phyloP scores from a whole-genome alignment of 805 yeast genomes.

The Maudiozyma serrabonitensis region DNA sequence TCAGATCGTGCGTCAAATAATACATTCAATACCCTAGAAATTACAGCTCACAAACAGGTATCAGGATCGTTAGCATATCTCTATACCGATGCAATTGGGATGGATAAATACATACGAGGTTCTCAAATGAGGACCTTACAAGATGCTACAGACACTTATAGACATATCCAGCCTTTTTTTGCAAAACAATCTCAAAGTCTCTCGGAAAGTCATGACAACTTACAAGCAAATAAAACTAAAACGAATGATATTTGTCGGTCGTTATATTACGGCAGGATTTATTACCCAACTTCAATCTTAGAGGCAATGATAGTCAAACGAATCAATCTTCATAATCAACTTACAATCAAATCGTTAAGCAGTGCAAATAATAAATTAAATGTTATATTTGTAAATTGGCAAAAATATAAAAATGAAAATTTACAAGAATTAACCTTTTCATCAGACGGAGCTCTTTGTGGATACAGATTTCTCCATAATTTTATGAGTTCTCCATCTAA shows the following conservation, averaged over 20 bases:
- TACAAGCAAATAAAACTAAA: too few species aligned
- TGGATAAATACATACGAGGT: slow-evolving; percentile 39
- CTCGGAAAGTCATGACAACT: not conserved
- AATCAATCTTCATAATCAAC: slow-evolving; percentile 48
- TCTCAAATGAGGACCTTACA: slow-evolving; percentile 48
- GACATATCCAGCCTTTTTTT: slow-evolving; percentile 41
- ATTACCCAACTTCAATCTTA: slow-evolving; percentile 73
- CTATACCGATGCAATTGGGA: slow-evolving; percentile 50
- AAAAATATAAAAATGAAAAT: slow-evolving; percentile 51
- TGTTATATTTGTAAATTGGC: slow-evolving; percentile 58
- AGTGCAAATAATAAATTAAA: slow-evolving; percentile 46
- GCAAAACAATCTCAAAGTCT: slow-evolving; percentile 4
- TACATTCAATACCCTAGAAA: slow-evolving; percentile 63
- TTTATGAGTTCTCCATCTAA: slow-evolving; percentile 34
- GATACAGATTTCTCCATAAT: slow-evolving; percentile 71
- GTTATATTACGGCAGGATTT: slow-evolving; percentile 75
- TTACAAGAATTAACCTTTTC: slow-evolving; percentile 72
- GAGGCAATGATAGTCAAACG: slow-evolving; percentile 80
- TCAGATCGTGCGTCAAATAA: slow-evolving; percentile 60
- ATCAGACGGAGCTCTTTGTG: slow-evolving; percentile 74
- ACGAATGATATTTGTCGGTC: slow-evolving; percentile 15
- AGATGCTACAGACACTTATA: slow-evolving; percentile 61
- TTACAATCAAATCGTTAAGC: slow-evolving; percentile 67
- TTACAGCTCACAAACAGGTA: slow-evolving; percentile 51
- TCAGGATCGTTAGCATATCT: slow-evolving; percentile 80